Base-by-base conservation (phyloP, 1,284 basidiomycete species). In the Moesziomyces aphidis region DNA sequence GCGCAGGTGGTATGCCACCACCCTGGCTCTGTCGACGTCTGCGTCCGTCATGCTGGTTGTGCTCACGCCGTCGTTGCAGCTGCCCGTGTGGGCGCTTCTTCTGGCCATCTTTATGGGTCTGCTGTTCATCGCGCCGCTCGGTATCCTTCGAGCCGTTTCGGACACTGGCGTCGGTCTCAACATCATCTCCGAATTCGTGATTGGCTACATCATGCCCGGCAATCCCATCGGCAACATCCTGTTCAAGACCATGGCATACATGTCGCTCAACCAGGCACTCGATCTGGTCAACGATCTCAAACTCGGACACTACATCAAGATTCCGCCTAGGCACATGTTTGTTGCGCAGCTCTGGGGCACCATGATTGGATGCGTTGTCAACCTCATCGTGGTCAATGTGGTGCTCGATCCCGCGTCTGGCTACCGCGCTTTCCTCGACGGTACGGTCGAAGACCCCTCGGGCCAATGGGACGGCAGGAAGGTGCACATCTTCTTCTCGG, bases 261-360 rank as follows among this genome's bases (percentile, higher is more conserved):
- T 88, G 79, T 79, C 82, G 53, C 78, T 83, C 60, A 79, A 78
- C 21, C 84, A 85, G 54, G 83, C 82, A 4, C 72, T 85, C 22
- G 83, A 85, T 50, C 79, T 88, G 15, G 84, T 86, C 2, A 74
- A 75, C 5, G 87, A 88, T 63, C 83, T 88, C 46, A 88, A 88
- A 76, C 82, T 87, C 66, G 55, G 86, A 5, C 80, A 86, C 34
- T 79, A 80, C 49, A 70, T 81, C 65, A 75, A 78, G 57, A 85
- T 86, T 36, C 85, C 85, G 9, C 86, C 86, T 4, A 78, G 80
- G 51, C 74, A 87, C 77, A 88, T 88, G 87, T 88, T 88, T 61
- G 74, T 86, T 4, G 85, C 85, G 5, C 87, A 88, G 67, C 85
- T 87, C n/a, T 68, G 86, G 23, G 86, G 87, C 2, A 87, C 87